Conservation (phyloP, 768 basidiomycete genomes). For the Paxillus ammoniavirescens region DNA sequence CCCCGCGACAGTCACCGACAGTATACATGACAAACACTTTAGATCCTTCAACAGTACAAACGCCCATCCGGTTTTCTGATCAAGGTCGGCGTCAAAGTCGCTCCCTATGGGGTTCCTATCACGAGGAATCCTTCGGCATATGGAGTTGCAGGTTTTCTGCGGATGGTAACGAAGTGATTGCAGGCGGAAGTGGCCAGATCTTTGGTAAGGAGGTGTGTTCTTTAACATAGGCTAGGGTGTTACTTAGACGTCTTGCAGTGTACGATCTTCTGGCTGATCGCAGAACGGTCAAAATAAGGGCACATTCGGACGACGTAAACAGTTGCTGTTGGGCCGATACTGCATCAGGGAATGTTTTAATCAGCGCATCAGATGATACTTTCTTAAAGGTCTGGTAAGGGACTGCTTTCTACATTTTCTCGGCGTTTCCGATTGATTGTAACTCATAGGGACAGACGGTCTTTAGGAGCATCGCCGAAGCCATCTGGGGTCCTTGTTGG, state of each 20-base stretch:
- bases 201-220: conserved; percentile 48
- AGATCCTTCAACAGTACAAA: conserved; percentile 59
- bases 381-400: conserved; percentile 94
- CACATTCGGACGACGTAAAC: conserved; percentile 90
- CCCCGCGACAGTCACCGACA: conserved; percentile 55
- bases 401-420: not conserved
- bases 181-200: conserved; percentile 82
- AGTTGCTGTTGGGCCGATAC: conserved; percentile 96
- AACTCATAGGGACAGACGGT: conserved; percentile 48
- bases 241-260: conserved; percentile 44
- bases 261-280: conserved; percentile 85
- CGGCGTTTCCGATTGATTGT: not conserved
- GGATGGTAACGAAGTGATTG: conserved; percentile 93
- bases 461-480: conserved; percentile 49
- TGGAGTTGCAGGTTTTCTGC: conserved; percentile 97
- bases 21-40: conserved; percentile 74
- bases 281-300: conserved; percentile 81
- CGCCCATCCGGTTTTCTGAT: conserved; percentile 60
- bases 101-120: conserved; percentile 31
- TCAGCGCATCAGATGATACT: conserved; percentile 93
- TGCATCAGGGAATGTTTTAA: conserved; percentile 87
- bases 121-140: conserved; percentile 62
- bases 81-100: conserved; percentile 36
- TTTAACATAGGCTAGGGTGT: not conserved
- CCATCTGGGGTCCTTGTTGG: conserved; percentile 94